Base-by-base conservation (phyloP, 2,329 filamentous ascomycete species). In the Cytospora schulzeri region DNA sequence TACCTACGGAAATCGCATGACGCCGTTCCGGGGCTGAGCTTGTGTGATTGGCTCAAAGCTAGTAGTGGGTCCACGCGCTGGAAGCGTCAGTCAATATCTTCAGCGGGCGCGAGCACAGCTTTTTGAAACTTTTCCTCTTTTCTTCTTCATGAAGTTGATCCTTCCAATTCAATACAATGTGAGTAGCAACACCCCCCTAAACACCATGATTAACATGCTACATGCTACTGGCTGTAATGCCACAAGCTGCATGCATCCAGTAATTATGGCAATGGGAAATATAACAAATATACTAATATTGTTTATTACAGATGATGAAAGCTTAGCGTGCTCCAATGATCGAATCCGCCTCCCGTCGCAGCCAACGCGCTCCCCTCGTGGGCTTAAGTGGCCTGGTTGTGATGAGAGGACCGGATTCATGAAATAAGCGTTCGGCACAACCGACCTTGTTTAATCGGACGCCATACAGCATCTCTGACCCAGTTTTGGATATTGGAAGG, bases 151-250 rank as follows among this genome's bases (percentile, higher is more conserved):
- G 60, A 62, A 62, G 60, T 83, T 88, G 85, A 90, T 88, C 93
- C 92, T 96, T 97, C 93, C 93, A 92, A 91, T 93, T 97, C 96
- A 96, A 96, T 90, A 88, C 89, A 87, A 92, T 83, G 93, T 97
- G 84, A 86, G 93, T 87, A 62, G 31, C 65, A 64, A 69, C 68
- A 68, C 67, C 68, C 68, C 67, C 17, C 6, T 19, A 4, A 19
- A 7, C 15, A 7, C 8, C 38, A n/a, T n/a, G 4, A 11, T 4
- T n/a, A 41, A 8, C 31, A 33, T 8, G 31, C 31, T 33, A 11
- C 12, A 38, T 38, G 35, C 38, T n/a, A 41, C n/a, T n/a, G n/a
- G n/a, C n/a, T n/a, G n/a, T n/a, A n/a, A n/a, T n/a, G n/a, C n/a
- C n/a, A n/a, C 35, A 38, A 38, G 35, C 35, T 38, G 35, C 5